Base-by-base conservation (phyloP, 306 rosid genomes). In the Datisca glomerata region DNA sequence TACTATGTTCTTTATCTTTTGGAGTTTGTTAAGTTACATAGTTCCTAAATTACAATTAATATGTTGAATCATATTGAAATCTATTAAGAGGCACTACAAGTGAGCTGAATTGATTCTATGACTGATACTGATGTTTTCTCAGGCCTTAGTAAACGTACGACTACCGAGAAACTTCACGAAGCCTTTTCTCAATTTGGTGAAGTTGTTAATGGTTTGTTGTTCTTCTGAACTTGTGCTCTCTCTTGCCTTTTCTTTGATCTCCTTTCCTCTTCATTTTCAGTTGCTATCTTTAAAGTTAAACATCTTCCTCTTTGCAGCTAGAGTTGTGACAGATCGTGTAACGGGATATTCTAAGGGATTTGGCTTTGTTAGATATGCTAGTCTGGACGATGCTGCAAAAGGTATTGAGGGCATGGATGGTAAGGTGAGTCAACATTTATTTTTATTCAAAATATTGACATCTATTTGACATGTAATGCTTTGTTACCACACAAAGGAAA, bases 331-430 rank as follows among this genome's bases (percentile, higher is more conserved):
- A 27, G 98, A 89, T 67, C 59, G 86, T 36, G 86, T 33, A 47
- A 71, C 98, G 5, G 98, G 98, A 53, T 89, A 69, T 55, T 83
- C 95, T 14, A 89, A 80, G 67, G 98, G 93, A 10, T 89, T 74
- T 56, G 98, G 98, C 66, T 89, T 89, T 62, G 98, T 89, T 48
- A 71, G 41, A 24, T 84, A 84, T 78, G 67, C 84, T 14, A 80
- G 75, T 32, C 37, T 84, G 52, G 95, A 80, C 48, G 98, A 62
- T 28, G 95, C 98, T 36, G 74, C 67, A 38, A 78, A 75, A 63
- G 95, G 98, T 54, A 89, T 80, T 20, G 75, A 80, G 53, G 98
- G 98, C 59, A 89, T 89, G 98, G 91, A 89, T 73, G 98, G 98
- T 41, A 66, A 75, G 95, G 98, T 89, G 41, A 58, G 68, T 56